Conservation (phyloP, 257 asterid species). For the Solanum dulcamara region DNA sequence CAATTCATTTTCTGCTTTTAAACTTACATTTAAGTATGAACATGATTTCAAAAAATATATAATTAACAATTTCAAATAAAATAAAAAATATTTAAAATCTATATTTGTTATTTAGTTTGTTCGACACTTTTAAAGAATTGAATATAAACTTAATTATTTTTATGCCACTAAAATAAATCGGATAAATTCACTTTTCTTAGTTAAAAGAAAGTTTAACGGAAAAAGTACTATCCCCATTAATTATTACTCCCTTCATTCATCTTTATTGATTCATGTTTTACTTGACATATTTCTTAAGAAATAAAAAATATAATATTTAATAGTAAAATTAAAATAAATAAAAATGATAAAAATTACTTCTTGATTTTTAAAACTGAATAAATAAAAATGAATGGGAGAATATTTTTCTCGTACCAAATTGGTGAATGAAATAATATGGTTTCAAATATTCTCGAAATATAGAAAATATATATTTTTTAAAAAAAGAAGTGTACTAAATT, state of each 20-base stretch:
- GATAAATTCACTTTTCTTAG: too few relatives aligned
- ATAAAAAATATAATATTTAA: too few relatives aligned
- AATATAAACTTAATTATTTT: neutral
- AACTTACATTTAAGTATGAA: neutral
- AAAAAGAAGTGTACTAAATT: neutral
- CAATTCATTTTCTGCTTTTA: neutral
- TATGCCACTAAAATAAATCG: neutral
- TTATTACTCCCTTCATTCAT: neutral
- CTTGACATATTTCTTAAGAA: neutral
- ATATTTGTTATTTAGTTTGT: neutral
- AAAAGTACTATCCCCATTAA: too few relatives aligned
- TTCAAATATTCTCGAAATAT: too few relatives aligned
- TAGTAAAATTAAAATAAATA: too few relatives aligned
- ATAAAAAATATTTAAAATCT: too few relatives aligned
- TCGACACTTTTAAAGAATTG: neutral
- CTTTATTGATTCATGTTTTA: too few relatives aligned
- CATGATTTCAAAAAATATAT: neutral
- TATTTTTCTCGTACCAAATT: neutral
- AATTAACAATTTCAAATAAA: neutral
- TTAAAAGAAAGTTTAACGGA: neutral
- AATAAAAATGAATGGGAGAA: too few relatives aligned
- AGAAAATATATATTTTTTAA: neutral
- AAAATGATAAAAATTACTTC: too few relatives aligned
- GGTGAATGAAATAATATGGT: neutral
- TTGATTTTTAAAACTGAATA: too few relatives aligned